phyloP scores from a whole-genome alignment of 768 basidiomycete genomes.

The Mycena galopus region DNA sequence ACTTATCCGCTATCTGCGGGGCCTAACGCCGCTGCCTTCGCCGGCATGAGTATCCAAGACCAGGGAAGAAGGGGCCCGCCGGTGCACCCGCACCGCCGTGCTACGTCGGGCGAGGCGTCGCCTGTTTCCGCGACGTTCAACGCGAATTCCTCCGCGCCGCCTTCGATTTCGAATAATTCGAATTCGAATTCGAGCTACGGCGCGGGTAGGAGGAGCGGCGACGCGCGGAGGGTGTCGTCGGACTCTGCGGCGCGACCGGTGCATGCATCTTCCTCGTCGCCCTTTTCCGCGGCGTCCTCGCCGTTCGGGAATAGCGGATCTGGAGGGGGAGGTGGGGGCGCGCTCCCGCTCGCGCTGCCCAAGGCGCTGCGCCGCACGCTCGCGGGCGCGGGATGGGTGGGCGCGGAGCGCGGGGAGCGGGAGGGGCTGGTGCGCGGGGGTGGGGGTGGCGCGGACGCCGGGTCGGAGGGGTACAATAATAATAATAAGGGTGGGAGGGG shows the following conservation, averaged over 20 bases:
- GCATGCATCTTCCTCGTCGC: background rate
- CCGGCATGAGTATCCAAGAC: no score
- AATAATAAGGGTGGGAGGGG: no score
- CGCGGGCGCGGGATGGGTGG: conserved; percentile 9
- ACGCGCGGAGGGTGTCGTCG: background rate
- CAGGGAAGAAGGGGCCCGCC: background rate
- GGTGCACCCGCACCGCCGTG: conserved; percentile 6
- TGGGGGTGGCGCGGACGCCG: no score
- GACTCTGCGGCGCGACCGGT: background rate
- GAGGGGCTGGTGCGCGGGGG: background rate
- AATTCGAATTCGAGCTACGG: no score
- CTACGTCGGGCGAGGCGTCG: background rate
- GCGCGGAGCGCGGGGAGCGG: background rate
- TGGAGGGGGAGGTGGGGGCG: no score
- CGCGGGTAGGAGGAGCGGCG: no score
- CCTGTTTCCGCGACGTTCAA: background rate
- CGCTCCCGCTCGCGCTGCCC: conserved; percentile 1
- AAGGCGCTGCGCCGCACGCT: conserved; percentile 5
- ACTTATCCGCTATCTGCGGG: background rate
- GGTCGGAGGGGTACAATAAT: no score
- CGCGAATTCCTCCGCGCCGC: no score
- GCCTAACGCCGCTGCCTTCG: background rate
- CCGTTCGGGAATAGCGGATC: background rate
- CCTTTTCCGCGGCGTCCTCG: background rate
- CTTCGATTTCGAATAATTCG: no score